Percentiles rank a stretch among this genome's conserved stretches.
phyloP scores from a whole-genome alignment of 2,329 filamentous ascomycete species.

The Talaromyces rugulosus region DNA sequence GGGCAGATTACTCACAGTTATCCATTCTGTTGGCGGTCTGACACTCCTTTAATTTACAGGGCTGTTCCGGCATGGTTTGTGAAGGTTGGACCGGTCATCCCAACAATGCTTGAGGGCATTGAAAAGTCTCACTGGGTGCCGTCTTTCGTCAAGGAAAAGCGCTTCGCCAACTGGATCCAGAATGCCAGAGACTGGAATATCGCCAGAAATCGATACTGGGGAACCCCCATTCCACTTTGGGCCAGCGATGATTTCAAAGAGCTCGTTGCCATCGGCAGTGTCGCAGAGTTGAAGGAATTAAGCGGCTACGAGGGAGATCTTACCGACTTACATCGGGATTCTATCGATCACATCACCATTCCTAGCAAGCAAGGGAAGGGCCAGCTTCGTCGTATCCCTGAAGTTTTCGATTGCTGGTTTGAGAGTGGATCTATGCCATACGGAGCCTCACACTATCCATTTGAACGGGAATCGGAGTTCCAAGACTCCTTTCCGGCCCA shows the following conservation, averaged over 20 bases:
- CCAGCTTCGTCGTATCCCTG: constrained; percentile 71
- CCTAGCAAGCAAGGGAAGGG: constrained; percentile 86
- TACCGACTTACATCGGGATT: constrained; percentile 83
- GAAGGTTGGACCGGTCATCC: constrained; percentile 76
- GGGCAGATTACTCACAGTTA: constrained; percentile 88
- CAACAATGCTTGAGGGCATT: constrained; percentile 85
- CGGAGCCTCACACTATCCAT: constrained; percentile 84
- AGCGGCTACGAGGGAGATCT: constrained; percentile 83
- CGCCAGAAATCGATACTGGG: constrained; percentile 91
- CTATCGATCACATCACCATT: constrained; percentile 91
- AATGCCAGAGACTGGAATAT: constrained; percentile 96
- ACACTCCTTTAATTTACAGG: constrained; percentile 87
- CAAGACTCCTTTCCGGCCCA: constrained; percentile 76
- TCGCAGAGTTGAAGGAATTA: constrained; percentile 76
- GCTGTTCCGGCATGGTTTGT: constrained; percentile 95
- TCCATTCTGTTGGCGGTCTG: constrained; percentile 91
- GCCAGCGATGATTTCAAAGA: constrained; percentile 86
- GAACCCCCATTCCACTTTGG: constrained; percentile 88
- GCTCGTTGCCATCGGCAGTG: constrained; percentile 77
- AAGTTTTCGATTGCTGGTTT: constrained; percentile 97
- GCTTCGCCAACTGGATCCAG: constrained; percentile 86
- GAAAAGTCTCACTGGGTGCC: constrained; percentile 90
- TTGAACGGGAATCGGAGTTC: constrained; percentile 80
- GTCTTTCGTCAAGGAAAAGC: constrained; percentile 80
- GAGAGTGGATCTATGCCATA: constrained; percentile 97